Evolutionary conservation across 2,329 filamentous ascomycete genomes (phyloP), one percentile per base, ranked within the genome.

Genomic region (Epichloe elymi): DNA sequence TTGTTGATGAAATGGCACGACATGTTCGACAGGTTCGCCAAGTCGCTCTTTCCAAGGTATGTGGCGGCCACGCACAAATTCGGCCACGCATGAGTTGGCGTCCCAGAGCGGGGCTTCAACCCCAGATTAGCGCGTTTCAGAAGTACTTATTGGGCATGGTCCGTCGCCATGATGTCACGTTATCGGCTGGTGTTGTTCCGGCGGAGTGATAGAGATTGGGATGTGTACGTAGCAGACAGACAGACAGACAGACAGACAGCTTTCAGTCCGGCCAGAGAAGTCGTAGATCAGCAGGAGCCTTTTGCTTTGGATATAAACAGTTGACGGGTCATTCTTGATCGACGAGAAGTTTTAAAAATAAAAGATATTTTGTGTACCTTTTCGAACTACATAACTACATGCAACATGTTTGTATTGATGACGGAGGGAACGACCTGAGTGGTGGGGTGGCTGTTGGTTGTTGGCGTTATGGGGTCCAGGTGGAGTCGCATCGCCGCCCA

Each of bases 81-180:
- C 26, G 26, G 26, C 26, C 26, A 30, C 26, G 17, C 30, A 10
- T 15, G 19, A 47, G n/a, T 35, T 48, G 40, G 33, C 46, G 41
- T 30, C 36, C 15, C 19, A 46, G 50, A 45, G 48, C 44, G 54
- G 56, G 49, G 45, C 52, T 19, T 8, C 2, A 7, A 42, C 10
- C 51, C 49, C 20, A 47, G 51, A 42, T 53, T 58, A 56, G 57
- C 53, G 56, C 50, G 57, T 58, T 58, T 58, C 57, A 58, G 42
- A 35, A 44, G 43, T 39, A 50, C 49, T 36, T 47, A 51, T 53
- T n/a, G 14, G 51, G 56, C 45, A 45, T 55, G 48, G 49, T 36
- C 45, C 45, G 30, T 35, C 41, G 38, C 33, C 43, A 19, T 38
- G 33, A 38, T 49, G 37, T 19, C 39, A 30, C 43, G 12, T 55